These are phyloP conservation scores for Albatrellus sp. DNA, from an alignment of 1,284 basidiomycete species.

Conservation along the genomic window DNA sequence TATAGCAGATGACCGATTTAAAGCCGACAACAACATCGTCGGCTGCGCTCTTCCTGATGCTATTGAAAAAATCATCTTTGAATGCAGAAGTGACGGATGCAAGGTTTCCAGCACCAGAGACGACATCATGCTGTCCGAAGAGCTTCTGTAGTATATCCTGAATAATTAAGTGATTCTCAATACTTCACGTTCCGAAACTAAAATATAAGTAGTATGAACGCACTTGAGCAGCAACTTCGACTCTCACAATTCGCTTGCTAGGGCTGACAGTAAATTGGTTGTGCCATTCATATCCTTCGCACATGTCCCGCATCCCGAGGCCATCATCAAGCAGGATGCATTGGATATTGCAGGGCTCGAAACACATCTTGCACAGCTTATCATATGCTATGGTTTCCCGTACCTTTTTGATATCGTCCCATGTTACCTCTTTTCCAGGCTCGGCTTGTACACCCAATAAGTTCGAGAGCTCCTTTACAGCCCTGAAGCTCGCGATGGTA, in stretches of 20 bases:
- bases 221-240: constrained; percentile 60
- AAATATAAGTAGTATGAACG: constrained; percentile 6
- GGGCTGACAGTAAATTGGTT: constrained; percentile 38
- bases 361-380: constrained; percentile 40
- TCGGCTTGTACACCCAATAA: constrained; percentile 26
- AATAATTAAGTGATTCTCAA: not conserved
- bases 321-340: constrained; percentile 64
- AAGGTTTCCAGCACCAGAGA: constrained; percentile 22
- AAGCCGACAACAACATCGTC: constrained; percentile 49
- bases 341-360: constrained; percentile 42
- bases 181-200: not conserved
- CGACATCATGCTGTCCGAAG: constrained; percentile 21
- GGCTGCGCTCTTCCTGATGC: not conserved
- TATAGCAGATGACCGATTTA: constrained; percentile 66
- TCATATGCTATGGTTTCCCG: constrained; percentile 34
- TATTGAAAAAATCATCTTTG: not conserved
- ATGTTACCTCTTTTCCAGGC: constrained; percentile 25
- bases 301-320: constrained; percentile 32
- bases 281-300: constrained; percentile 47
- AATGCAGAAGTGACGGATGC: not conserved
- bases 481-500: constrained; percentile 47
- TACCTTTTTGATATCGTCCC: constrained; percentile 43
- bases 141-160: constrained; percentile 18
- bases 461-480: constrained; percentile 37
- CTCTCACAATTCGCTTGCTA: constrained; percentile 49